Base-by-base conservation (phyloP, 2,329 filamentous ascomycete genomes). In the Didymella segeticola region DNA sequence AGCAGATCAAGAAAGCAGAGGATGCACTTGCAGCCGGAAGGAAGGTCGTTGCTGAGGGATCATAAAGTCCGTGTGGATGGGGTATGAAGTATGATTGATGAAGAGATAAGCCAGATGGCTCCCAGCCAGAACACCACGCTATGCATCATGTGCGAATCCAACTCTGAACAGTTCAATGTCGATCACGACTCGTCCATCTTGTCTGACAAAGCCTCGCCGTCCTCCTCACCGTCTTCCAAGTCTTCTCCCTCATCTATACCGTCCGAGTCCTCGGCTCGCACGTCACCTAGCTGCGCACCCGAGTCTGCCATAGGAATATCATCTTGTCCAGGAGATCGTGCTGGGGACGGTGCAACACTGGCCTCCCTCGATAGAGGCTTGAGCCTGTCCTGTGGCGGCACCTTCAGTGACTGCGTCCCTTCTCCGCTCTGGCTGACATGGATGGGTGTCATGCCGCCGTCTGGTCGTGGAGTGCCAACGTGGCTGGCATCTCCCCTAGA, bases 1-100 rank as follows among this genome's bases (percentile, higher is more conserved):
- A 77, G 43, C 77, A 81, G 49, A 66, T 80, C 60, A 76, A 74
- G 37, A 80, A 80, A 47, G 79, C 77, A n/a, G 68, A 74, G 60
- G 70, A 70, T 22, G 74, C 71, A 22, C 63, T 79, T 46, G 68
- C 66, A n/a, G 72, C 73, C 43, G 79, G 74, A 10, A 74, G 75
- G 63, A 68, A 67, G 47, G 71, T 51, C 8, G 25, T 56, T 20
- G 46, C 53, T 33, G 47, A 43, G 67, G 34, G 61, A 79, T 46
- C 60, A 63, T 27, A 72, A 79, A 60, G 68, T 57, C 23, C 61
- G 15, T 61, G 27, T 68, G 19, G 39, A 51, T 39, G 27, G 23
- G 33, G 17, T 48, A 47, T 54, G 39, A 33, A 57, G 53, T 54
- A 49, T 53, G 49, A 49, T 47, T 50, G 47, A 53, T 22, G 54